Evolutionary conservation across 139 green algal genomes (phyloP).

Genomic region (Micractinium conductrix): DNA sequence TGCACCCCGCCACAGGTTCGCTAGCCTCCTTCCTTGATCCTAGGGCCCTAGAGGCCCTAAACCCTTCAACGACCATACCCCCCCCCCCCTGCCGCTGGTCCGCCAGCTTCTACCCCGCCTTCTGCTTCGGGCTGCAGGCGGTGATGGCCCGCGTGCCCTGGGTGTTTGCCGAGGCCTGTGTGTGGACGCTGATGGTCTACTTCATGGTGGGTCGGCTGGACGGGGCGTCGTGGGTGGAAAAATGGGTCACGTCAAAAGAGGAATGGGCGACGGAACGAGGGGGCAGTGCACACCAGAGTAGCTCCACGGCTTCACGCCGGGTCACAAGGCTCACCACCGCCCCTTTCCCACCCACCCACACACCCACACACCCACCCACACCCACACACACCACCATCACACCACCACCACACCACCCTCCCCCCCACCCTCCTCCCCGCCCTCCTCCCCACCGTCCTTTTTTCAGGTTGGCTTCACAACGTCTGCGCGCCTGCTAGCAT

Average conservation of each 20-base stretch:
- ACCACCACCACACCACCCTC: not conserved
- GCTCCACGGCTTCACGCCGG: not conserved
- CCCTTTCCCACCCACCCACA: not conserved
- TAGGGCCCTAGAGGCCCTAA: too few relatives aligned
- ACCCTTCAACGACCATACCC: slow-evolving; percentile 40
- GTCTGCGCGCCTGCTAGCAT: slow-evolving; percentile 10
- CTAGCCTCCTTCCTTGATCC: too few relatives aligned
- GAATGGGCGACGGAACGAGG: not conserved
- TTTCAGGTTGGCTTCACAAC: slow-evolving; percentile 5
- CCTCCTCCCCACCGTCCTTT: not conserved
- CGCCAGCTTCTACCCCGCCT: slow-evolving; percentile 39
- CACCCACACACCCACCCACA: too few relatives aligned
- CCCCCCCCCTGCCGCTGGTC: not conserved
- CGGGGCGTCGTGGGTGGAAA: too few relatives aligned
- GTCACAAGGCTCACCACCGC: not conserved
- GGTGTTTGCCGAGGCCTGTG: slow-evolving; percentile 39
- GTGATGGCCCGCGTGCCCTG: slow-evolving; percentile 55
- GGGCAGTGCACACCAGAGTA: not conserved
- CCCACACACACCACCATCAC: not conserved
- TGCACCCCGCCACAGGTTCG: too few relatives aligned
- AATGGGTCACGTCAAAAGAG: too few relatives aligned
- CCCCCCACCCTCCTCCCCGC: not conserved
- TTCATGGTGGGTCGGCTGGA: too few relatives aligned
- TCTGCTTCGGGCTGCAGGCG: slow-evolving; percentile 54
- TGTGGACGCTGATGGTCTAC: slow-evolving; percentile 51